Percentiles rank a stretch among this genome's conserved stretches.
phyloP scores from a whole-genome alignment of 1,284 basidiomycete genomes.

The Afroboletus lepidellus region DNA sequence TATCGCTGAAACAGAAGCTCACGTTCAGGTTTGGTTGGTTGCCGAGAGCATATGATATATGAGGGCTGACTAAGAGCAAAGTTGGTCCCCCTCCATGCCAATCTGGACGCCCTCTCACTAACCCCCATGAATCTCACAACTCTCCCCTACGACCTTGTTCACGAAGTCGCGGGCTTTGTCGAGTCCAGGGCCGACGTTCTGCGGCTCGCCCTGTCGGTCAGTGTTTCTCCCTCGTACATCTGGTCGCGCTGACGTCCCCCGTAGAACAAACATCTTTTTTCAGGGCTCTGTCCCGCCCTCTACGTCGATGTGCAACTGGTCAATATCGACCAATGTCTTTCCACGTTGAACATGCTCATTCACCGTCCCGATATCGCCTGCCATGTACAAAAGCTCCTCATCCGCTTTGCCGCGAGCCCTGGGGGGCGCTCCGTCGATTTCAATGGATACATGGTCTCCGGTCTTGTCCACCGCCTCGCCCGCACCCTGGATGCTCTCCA shows the following conservation, averaged over 20 bases:
- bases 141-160: constrained; percentile 61
- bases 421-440: constrained; percentile 3
- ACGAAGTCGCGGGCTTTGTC: constrained; percentile 59
- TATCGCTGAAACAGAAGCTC: not conserved
- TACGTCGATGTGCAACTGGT: constrained; percentile 56
- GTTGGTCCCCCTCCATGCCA: not conserved
- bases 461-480: constrained; percentile 47
- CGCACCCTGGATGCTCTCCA: constrained; percentile 57
- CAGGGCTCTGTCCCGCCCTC: constrained; percentile 52
- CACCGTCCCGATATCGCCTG: constrained; percentile 54
- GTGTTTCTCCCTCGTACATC: constrained; percentile 24
- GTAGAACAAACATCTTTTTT: constrained; percentile 47
- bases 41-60: not conserved
- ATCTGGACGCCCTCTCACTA: not conserved
- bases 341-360: constrained; percentile 61
- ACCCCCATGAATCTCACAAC: constrained; percentile 22
- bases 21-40: not conserved
- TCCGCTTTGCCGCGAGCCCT: constrained; percentile 33
- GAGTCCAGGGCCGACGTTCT: constrained; percentile 52
- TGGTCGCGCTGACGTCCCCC: constrained; percentile 20
- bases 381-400: constrained; percentile 57
- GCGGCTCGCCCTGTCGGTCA: constrained; percentile 55
- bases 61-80: constrained; percentile 4
- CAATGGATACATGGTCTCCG: constrained; percentile 42
- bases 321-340: constrained; percentile 54